These are phyloP conservation scores for Fusarium lateritium DNA, from an alignment of 2,329 filamentous ascomycete genomes.

Conservation along the genomic window DNA sequence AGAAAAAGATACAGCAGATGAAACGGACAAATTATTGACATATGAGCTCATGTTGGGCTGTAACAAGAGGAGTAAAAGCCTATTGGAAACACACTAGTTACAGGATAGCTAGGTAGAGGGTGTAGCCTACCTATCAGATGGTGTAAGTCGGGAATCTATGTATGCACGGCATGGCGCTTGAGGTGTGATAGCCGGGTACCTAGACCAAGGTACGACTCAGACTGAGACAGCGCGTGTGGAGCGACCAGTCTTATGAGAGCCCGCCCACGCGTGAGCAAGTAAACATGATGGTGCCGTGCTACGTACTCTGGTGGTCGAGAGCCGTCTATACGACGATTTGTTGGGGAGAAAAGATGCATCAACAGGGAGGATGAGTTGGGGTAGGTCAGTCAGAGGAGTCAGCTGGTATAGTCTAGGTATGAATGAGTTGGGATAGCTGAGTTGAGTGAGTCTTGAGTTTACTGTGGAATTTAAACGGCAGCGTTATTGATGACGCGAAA, in stretches of 20 bases:
- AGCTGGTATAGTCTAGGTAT: conserved; percentile 23
- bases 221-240: conserved; percentile 29
- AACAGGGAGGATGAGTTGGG: conserved; percentile 4
- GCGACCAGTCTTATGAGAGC: conserved; percentile 27
- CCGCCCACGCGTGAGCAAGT: conserved; percentile 35
- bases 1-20: conserved; percentile 6
- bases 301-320: conserved; percentile 8
- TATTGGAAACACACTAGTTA: not conserved
- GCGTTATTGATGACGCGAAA: conserved; percentile 3
- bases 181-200: conserved; percentile 9
- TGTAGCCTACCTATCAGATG: conserved; percentile 35
- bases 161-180: conserved; percentile 19
- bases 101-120: not conserved
- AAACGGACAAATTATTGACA: conserved; percentile 5
- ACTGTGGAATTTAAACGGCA: not conserved
- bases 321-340: conserved; percentile 10
- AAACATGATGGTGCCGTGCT: conserved; percentile 5
- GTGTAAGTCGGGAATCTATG: conserved; percentile 6
- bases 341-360: conserved; percentile 15
- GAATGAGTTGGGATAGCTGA: not conserved
- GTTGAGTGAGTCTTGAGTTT: not conserved
- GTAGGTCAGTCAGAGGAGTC: conserved; percentile 28
- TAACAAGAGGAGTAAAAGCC: not conserved
- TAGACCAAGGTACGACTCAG: conserved; percentile 9
- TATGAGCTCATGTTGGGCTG: conserved; percentile 21